These are phyloP conservation scores for Starmerella asiatica DNA, from an alignment of 805 yeast species.

Conservation along the genomic window DNA sequence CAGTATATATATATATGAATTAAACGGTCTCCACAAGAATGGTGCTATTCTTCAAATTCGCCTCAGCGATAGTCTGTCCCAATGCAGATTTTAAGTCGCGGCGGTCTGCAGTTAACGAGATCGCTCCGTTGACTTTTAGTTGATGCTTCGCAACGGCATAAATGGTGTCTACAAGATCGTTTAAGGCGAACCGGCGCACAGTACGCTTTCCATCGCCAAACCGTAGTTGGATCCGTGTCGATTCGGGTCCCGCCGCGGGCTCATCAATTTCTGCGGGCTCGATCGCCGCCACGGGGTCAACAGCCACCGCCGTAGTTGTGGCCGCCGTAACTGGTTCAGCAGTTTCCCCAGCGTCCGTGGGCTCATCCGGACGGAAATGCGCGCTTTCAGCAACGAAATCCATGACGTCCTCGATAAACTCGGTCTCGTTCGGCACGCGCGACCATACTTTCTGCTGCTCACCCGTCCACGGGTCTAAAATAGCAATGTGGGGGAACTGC, in stretches of 20 bases:
- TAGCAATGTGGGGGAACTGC: slow-evolving; percentile 72
- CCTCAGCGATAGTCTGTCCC: slow-evolving; percentile 49
- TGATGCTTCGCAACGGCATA: slow-evolving; percentile 56
- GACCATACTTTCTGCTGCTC: slow-evolving; percentile 72
- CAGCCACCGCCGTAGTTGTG: neutral
- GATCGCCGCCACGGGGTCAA: slow-evolving; percentile 33
- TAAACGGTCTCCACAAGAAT: slow-evolving; percentile 45
- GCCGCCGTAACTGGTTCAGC: neutral
- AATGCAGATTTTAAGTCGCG: slow-evolving; percentile 42
- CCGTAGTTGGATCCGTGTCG: slow-evolving; percentile 70
- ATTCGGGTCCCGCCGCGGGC: slow-evolving; percentile 43
- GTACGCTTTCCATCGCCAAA: slow-evolving; percentile 75
- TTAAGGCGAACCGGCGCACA: slow-evolving; percentile 50
- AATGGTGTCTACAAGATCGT: slow-evolving; percentile 45
- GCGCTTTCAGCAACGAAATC: slow-evolving; percentile 39
- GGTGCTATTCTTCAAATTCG: slow-evolving; percentile 73
- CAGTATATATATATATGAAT: neutral
- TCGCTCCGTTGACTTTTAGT: slow-evolving; percentile 24
- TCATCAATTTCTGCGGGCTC: slow-evolving; percentile 43
- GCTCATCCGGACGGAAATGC: neutral
- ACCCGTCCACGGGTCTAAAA: slow-evolving; percentile 90
- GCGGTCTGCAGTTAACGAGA: slow-evolving; percentile 42
- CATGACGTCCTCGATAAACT: slow-evolving; percentile 54
- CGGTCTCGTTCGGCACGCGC: slow-evolving; percentile 43
- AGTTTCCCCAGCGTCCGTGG: neutral